Base-by-base conservation (phyloP, 805 yeast species). In the Ogataea philodendri region DNA sequence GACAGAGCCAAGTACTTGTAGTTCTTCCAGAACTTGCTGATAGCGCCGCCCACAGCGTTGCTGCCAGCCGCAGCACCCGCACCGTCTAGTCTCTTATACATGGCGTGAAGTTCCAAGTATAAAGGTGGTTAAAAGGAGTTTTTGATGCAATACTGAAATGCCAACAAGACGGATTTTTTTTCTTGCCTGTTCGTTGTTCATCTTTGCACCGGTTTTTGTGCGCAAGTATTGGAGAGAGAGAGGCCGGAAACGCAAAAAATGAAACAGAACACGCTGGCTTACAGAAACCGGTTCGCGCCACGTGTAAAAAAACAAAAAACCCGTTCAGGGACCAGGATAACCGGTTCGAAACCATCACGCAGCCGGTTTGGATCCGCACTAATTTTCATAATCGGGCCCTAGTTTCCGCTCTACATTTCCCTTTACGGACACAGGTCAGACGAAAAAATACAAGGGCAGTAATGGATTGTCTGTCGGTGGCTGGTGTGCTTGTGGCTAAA, bases 1-100 rank as follows among this genome's bases (percentile, higher is more conserved):
- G 54, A 49, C 11, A 51, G 36, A 15, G 45, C 41, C 10, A 49
- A 22, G 26, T 49, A 51, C 35, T 49, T 49, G 35, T 51, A 51
- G 26, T 39, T 46, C 24, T 42, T 51, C 52, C 52, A 51, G 8
- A 49, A 13, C 26, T 41, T 43, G 18, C 30, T 24, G 4, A 30
- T 28, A 16, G 33, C 20, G 13, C 30, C 33, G 18, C 34, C 30
- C n/a, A 36, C 15, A 7, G 44, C 21, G 26, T 14, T 21, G 22
- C 38, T 24, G 30, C 15, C 19, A 21, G 34, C 26, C 17, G 38
- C 42, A 29, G 29, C 39, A 21, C 42, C 43, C 42, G 42, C 25
- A 15, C 36, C 45, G 14, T 47, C 53, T 6, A 40, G 30, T 27
- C 48, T 33, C 26, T 46, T 45, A 33, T 42, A 45, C 51, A 47